Base-by-base conservation (phyloP, 2,329 filamentous ascomycete genomes). In the Trichoderma afroharzianum region DNA sequence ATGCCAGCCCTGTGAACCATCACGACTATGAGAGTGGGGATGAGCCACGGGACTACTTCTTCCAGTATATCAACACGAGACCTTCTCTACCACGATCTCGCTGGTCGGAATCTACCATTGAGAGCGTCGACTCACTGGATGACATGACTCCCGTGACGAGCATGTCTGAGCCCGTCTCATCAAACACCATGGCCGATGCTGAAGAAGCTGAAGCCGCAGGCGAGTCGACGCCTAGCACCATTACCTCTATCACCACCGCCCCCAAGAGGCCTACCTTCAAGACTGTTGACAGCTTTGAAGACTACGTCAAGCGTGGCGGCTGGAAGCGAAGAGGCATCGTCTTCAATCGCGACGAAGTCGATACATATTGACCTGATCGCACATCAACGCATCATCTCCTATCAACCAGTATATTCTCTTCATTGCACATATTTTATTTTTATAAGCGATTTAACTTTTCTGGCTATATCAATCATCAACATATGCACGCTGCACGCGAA, bases 291-390 rank as follows among this genome's bases (percentile, higher is more conserved):
- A 79, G 77, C 72, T 79, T 84, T 74, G 81, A 84, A 62, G 78
- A 83, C 74, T 82, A 82, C 43, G 78, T 82, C 74, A 83, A 82
- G 78, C 80, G 81, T 18, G 81, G 82, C 47, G 82, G 83, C 39
- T 84, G 82, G 83, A 84, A 84, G 79, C 78, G 82, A 69, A 78
- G 81, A 14, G 82, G 82, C 63, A 80, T 84, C 55, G 77, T 83
- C 76, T 83, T 84, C 71, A 76, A 81, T 70, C 73, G 77, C 36
- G 77, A 82, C 32, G 81, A 81, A 47, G 70, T 72, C 30, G 71
- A 58, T 14, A 24, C 47, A 9, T 63, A 43, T 11, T 53, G 21
- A 6, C 9, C 9, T 21, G 33, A 28, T 63, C 8, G 59, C 39
- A 30, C 53, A 53, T 63, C 57, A 70, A 36, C 67, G 61, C 39